Conservation (phyloP, 805 yeast species). For the Teunomyces gatunensis region DNA sequence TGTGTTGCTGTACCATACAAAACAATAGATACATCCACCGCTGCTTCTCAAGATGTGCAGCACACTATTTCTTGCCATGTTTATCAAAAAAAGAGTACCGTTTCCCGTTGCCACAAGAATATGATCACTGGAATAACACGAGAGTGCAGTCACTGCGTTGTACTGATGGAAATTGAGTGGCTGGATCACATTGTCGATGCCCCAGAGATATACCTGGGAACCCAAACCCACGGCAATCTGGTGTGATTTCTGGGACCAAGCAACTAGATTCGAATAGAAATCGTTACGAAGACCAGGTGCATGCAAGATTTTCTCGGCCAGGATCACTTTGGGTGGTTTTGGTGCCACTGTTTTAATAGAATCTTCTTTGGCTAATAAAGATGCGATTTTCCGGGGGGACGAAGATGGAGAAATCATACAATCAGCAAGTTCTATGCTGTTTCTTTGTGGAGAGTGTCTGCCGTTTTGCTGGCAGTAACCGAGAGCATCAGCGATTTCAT, state of each 20-base stretch:
- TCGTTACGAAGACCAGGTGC: slow-evolving; percentile 76
- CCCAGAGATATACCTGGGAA: slow-evolving; percentile 60
- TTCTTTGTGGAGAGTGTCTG: not conserved
- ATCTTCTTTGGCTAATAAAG: slow-evolving; percentile 7
- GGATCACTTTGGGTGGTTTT: slow-evolving; percentile 5
- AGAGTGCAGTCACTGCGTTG: slow-evolving; percentile 54
- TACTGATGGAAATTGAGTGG: slow-evolving; percentile 43
- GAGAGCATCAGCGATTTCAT: slow-evolving; percentile 49
- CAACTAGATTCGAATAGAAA: slow-evolving; percentile 69
- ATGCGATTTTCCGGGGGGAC: slow-evolving; percentile 10
- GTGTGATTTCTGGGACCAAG: slow-evolving; percentile 60
- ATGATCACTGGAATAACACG: slow-evolving; percentile 49
- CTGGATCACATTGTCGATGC: slow-evolving; percentile 40
- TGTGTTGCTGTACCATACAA: slow-evolving; percentile 55
- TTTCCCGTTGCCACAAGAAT: slow-evolving; percentile 56
- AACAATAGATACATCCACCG: slow-evolving; percentile 50
- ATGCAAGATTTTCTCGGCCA: slow-evolving; percentile 17
- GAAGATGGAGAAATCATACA: slow-evolving; percentile 12
- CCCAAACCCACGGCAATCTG: slow-evolving; percentile 68
- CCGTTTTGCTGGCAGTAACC: slow-evolving; percentile 28
- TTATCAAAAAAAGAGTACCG: slow-evolving; percentile 52
- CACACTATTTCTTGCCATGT: slow-evolving; percentile 26
- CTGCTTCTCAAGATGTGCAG: slow-evolving; percentile 15
- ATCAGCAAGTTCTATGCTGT: slow-evolving; percentile 12
- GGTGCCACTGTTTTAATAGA: not conserved